Base-by-base conservation (phyloP, 345 rosid genomes). In the Salix arbutifolia region DNA sequence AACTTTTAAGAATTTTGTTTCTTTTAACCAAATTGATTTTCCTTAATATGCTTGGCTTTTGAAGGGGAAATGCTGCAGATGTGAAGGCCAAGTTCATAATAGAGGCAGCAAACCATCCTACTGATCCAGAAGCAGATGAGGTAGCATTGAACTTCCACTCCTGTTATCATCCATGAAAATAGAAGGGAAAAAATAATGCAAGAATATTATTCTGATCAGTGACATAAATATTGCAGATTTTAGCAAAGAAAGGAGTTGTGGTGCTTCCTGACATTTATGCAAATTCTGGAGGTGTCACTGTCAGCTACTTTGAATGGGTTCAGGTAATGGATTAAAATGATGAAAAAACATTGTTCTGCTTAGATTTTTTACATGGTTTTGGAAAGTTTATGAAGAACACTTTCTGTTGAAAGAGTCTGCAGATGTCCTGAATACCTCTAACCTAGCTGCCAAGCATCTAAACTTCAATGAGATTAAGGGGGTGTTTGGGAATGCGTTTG, bases 231-330 rank as follows among this genome's bases (percentile, higher is more conserved):
- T 14, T 83, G 84, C 92, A 94, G 99, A 94, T 96, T 79, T 78
- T 96, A 64, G 90, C 95, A 0, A 92, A 92, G 91, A 94, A 92
- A 84, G 98, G 98, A 78, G 97, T 96, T 16, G 30, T 87, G 28
- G 90, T 96, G 79, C 95, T 96, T n/a, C 99, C 99, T 19, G 99
- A 96, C 71, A 94, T 96, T 58, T 96, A 96, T 83, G 98, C 99
- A 73, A 96, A 94, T 83, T 85, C 99, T 50, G 99, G 98, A 82
- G 98, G 98, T 26, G 99, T 94, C 76, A 96, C 99, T 0, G 99
- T 96, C 69, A 96, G 99, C 89, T 96, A 96, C 79, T 96, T 96
- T n/a, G 98, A 96, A 86, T 96, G 97, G 99, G 98, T 96, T 76
- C 97, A 90, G 97, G 97, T 91, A 88, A 82, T 25, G 71, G 5